A percentile compares a stretch with the other conserved stretches of the same genome.
These are phyloP conservation scores for Monosporascus sp. DNA, from an alignment of 2,329 filamentous ascomycete species.

Conservation along the genomic window DNA sequence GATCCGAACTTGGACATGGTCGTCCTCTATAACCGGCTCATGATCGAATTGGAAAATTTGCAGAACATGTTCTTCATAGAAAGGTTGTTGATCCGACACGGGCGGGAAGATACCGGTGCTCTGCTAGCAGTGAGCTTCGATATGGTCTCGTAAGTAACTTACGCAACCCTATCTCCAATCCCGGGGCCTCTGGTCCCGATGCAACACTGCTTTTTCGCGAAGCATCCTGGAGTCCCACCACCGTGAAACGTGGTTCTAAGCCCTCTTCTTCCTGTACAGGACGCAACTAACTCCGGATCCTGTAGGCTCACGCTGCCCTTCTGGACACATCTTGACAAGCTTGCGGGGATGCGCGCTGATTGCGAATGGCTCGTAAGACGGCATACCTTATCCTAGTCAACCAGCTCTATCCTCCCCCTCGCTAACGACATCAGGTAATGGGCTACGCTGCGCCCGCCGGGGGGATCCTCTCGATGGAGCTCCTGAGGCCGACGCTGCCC, in stretches of 20 bases:
- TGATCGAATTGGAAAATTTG: constrained; percentile 45
- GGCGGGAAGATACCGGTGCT: constrained; percentile 31
- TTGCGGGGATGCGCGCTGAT: constrained; percentile 35
- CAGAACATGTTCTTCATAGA: constrained; percentile 57
- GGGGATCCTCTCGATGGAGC: constrained; percentile 46
- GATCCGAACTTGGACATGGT: constrained; percentile 23
- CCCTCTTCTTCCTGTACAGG: too few relatives aligned
- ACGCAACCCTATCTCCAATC: not conserved
- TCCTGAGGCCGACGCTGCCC: constrained; percentile 38
- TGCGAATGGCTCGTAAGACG: constrained; percentile 45
- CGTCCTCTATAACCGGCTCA: constrained; percentile 37
- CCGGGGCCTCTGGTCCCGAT: not conserved
- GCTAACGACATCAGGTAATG: constrained; percentile 33
- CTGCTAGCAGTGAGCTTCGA: constrained; percentile 42
- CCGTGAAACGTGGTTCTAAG: not conserved
- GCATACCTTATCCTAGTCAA: not conserved
- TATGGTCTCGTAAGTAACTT: constrained; percentile 31
- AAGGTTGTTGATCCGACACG: constrained; percentile 45
- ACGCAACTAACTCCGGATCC: too few relatives aligned
- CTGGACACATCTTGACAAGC: constrained; percentile 45
- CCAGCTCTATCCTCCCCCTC: not conserved
- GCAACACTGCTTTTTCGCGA: too few relatives aligned
- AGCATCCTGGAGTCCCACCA: not conserved
- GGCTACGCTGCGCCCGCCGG: constrained; percentile 44
- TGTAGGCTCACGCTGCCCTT: constrained; percentile 34